Evolutionary conservation across 2,329 filamentous ascomycete genomes (phyloP).

Genomic region (Verticillium tricorpus): DNA sequence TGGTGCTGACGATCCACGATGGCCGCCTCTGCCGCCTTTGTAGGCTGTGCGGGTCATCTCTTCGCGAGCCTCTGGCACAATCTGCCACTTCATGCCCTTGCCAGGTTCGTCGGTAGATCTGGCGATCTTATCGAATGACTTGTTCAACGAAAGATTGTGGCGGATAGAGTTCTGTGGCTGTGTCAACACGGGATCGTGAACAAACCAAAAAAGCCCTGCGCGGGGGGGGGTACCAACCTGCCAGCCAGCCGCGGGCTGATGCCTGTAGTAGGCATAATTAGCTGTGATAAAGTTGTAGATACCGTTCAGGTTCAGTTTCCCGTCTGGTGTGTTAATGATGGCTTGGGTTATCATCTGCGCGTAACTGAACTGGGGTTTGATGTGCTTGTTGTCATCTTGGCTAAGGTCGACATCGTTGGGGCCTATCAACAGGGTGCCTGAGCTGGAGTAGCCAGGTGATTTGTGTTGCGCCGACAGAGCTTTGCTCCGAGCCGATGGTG

Average conservation of each 20-base stretch:
- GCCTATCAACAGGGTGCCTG: conserved; percentile 40
- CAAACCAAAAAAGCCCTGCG: not conserved
- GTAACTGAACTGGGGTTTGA: conserved; percentile 96
- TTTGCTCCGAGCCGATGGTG: conserved; percentile 40
- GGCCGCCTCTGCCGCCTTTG: conserved; percentile 57
- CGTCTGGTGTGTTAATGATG: conserved; percentile 79
- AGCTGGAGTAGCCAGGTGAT: conserved; percentile 32
- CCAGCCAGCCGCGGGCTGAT: conserved; percentile 76
- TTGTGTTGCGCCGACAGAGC: conserved; percentile 24
- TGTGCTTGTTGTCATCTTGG: conserved; percentile 76
- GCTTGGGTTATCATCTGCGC: conserved; percentile 96
- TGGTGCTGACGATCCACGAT: conserved; percentile 64
- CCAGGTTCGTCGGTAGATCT: conserved; percentile 91
- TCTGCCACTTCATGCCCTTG: conserved; percentile 99
- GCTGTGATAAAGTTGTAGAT: conserved; percentile 93
- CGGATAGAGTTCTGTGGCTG: conserved; percentile 78
- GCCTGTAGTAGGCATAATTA: conserved; percentile 89
- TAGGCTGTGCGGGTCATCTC: conserved; percentile 77
- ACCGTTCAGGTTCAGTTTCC: conserved; percentile 84
- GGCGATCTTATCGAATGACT: conserved; percentile 89
- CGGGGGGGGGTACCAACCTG: conserved; percentile 54
- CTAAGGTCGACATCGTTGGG: conserved; percentile 68
- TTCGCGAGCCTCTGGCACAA: conserved; percentile 76
- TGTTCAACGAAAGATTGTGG: conserved; percentile 93
- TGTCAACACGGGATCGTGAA: conserved; percentile 17